Evolutionary conservation across 23 red algal species (phyloP).

Genomic region (Rhodosorus marinus): DNA sequence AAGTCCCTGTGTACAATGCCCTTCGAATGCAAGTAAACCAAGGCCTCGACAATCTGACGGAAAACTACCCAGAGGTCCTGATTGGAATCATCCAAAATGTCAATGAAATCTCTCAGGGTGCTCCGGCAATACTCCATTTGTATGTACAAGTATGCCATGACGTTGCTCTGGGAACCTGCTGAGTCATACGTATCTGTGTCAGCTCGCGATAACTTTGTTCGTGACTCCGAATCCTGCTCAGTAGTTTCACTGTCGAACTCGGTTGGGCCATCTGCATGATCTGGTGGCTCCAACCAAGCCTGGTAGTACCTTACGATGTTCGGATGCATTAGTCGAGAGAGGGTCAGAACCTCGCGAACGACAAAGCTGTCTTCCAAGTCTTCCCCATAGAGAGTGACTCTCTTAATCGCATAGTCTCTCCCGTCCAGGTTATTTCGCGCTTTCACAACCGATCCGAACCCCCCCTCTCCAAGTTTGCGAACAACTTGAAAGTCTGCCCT

Average conservation of each 20-base stretch:
- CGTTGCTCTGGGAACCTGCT: neutral
- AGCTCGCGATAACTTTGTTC: no score
- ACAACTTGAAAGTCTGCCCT: slow-evolving; percentile 44
- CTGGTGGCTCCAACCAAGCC: slow-evolving; percentile 71
- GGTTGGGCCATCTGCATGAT: slow-evolving; percentile 1
- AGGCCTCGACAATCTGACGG: slow-evolving; percentile 52
- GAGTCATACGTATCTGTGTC: no score
- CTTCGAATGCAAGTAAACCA: slow-evolving; percentile 61
- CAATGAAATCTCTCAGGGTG: neutral
- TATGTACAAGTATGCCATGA: slow-evolving; percentile 21
- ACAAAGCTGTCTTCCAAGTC: slow-evolving; percentile 15
- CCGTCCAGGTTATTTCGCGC: slow-evolving; percentile 66
- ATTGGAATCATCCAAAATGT: neutral
- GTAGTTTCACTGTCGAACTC: neutral
- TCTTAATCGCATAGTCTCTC: slow-evolving; percentile 79
- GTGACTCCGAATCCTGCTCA: no score
- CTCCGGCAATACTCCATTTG: slow-evolving; percentile 40
- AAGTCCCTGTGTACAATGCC: slow-evolving; percentile 88
- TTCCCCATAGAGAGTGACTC: slow-evolving; percentile 19
- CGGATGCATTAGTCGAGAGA: slow-evolving; percentile 51
- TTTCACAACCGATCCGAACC: slow-evolving; percentile 48
- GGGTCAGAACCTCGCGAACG: slow-evolving; percentile 44
- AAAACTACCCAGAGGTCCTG: slow-evolving; percentile 6
- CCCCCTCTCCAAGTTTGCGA: slow-evolving; percentile 35
- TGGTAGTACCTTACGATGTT: slow-evolving; percentile 70